Base-by-base conservation (phyloP, 352 stramenopile species). In the Globisporangium apiculatum region DNA sequence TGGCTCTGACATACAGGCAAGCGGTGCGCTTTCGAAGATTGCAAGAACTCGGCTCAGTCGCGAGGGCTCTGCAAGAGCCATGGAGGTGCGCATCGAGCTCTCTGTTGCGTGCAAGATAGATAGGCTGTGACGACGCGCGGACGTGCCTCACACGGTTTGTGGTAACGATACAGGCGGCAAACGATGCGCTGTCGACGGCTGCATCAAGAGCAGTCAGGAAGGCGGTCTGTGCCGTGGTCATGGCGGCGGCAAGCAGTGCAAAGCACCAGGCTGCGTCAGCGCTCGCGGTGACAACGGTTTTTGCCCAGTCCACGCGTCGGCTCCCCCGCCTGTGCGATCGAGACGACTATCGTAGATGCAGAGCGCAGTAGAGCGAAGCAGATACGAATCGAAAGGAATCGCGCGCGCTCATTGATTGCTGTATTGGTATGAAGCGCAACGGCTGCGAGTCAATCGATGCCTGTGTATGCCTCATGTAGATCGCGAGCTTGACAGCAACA, bases 61-160 rank as follows among this genome's bases (percentile, higher is more conserved):
- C 78, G 77, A 18, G 86, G 86, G 41, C 64, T 93, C 0, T 95
- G 86, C 73, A 95, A 95, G 64, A 91, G 69, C 41, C 86, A 95
- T 36, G 86, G 86, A 71, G 86, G 86, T 90, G 70, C n/a, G 41
- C 24, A 35, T 12, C 5, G 24, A 17, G 8, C 6, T 55, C 10
- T n/a, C 2, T 1, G 1, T 18, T 47, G 37, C 5, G 15, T 6
- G 35, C 18, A 31, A 31, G 10, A 4, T 5, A 15, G 41, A 1
- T n/a, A 2, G 12, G 18, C 7, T 53, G 35, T n/a, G 24, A 31
- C 24, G 24, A 31, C 24, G 24, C 24, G 24, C 24, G 2, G 24
- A 31, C 24, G 24, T 42, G n/a, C 50, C 14, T 53, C 3, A 36
- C n/a, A 24, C 7, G 18, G 17, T 37, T 14, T 12, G 46, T 45